phyloP scores from a whole-genome alignment of 441 rosid species.

The Eutrema salsugineum region DNA sequence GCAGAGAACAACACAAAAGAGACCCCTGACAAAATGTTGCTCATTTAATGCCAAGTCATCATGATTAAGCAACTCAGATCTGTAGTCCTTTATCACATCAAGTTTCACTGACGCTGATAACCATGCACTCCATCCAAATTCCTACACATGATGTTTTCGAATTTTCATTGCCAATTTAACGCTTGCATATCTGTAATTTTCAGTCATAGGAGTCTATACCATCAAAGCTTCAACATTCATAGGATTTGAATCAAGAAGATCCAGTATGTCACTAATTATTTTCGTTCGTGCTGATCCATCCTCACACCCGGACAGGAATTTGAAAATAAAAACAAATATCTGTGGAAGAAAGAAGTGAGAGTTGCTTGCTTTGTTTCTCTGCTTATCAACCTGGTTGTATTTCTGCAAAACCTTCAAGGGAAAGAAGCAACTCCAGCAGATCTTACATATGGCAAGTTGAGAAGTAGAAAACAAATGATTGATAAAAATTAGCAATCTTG shows the following conservation, averaged over 20 bases:
- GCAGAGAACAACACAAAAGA: slow-evolving; percentile 84
- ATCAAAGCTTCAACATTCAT: slow-evolving; percentile 91
- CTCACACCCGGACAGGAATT: slow-evolving; percentile 68
- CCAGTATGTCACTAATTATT: slow-evolving; percentile 76
- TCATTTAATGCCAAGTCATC: slow-evolving; percentile 54
- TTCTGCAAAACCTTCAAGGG: slow-evolving; percentile 81
- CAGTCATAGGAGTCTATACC: slow-evolving; percentile 48
- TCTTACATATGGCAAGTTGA: slow-evolving; percentile 1
- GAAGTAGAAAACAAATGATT: slow-evolving; percentile 3
- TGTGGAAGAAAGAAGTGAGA: slow-evolving; percentile 93
- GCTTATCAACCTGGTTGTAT: slow-evolving; percentile 64
- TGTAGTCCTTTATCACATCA: slow-evolving; percentile 64
- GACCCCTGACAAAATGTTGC: slow-evolving; percentile 66
- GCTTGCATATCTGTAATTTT: slow-evolving; percentile 8
- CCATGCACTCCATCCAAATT: slow-evolving; percentile 98
- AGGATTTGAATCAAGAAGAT: slow-evolving; percentile 91
- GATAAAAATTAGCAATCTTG: slow-evolving; percentile 7
- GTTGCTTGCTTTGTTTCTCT: slow-evolving; percentile 58
- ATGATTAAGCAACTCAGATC: slow-evolving; percentile 40
- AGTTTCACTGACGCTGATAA: slow-evolving; percentile 70
- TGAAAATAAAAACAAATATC: slow-evolving; percentile 70
- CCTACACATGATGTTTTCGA: slow-evolving; percentile 43
- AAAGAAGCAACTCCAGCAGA: background rate
- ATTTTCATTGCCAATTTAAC: slow-evolving; percentile 28
- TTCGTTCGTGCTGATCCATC: slow-evolving; percentile 66